Evolutionary conservation across 495 filamentous ascomycete genomes (phyloP), one percentile per base, ranked within the genome.

Genomic region (Apiosordaria backusii): DNA sequence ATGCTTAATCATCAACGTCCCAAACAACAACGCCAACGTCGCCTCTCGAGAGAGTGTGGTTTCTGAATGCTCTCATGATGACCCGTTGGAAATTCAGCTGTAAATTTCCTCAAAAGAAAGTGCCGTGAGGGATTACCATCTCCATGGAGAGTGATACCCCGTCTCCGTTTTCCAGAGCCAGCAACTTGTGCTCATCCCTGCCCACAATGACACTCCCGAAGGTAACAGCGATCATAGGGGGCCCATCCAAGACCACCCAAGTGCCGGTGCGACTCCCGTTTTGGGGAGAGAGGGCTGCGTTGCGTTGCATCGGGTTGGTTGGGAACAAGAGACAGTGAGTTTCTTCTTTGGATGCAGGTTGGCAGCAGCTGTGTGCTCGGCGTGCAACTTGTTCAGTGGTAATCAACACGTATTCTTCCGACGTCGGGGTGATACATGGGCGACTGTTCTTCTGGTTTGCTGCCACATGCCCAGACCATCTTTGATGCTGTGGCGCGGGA

Each of bases 261-360:
- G 63, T 65, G 63, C 63, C 63, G 63, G 63, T 58, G 54, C 54
- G 63, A 50, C 22, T 59, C 27, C 63, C 4, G 35, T 23, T 50
- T 25, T 54, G 22, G 24, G 59, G 27, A n/a, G 26, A 1, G 35
- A 45, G 35, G 35, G 35, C 35, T 45, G 35, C 5, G 24, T 27
- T 61, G 59, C 26, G 59, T 61, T 19, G 59, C 27, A 61, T 61
- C 29, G 29, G 59, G 18, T 27, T 59, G 57, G 18, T 19, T 61
- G 59, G 18, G 40, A 45, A 19, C 16, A 27, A 25, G 25, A 59
- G n/a, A n/a, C n/a, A n/a, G n/a, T 18, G 16, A 1, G 0, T 24
- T 59, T 25, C 57, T 59, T 25, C 24, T 25, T 25, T 27, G 16
- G 22, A 24, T 59, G 5, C 23, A 59, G 16, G 22, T 22, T 24